Base-by-base conservation (phyloP, 2,329 filamentous ascomycete species). In the Arthroderma sp. region DNA sequence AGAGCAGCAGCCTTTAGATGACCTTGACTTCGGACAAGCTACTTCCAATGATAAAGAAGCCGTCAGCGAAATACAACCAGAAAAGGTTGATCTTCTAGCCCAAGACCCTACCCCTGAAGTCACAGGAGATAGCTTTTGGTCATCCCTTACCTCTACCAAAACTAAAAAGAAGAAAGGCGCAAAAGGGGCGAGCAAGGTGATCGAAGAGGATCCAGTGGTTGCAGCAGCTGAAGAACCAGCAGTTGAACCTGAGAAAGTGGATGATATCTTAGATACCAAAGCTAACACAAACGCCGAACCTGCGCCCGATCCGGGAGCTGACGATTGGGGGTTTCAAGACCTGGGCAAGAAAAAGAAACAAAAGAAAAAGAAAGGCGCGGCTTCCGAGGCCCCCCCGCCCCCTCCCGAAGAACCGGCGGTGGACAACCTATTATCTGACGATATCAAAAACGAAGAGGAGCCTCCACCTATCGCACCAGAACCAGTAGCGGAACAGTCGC, bases 161-260 rank as follows among this genome's bases (percentile, higher is more conserved):
- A 49, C 51, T 40, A 58, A 61, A 47, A 60, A 62, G 48, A 68
- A 66, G 53, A 73, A 75, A 58, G 66, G 66, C 45, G 70, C 68
- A 50, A 74, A 75, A 58, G 66, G 66, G 11, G 28, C 40, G 4
- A 33, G 40, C 36, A 42, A 42, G 40, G 40, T 27, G n/a, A 30
- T n/a, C 33, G 43, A 44, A 32, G 36, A 44, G 22, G 36, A 36
- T 33, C 36, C 36, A 3, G 28, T 37, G 5, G 28, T 30, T 5
- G 28, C 11, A 7, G 37, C 15, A 5, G 37, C 37, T 27, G 34
- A 43, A 30, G 41, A 36, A n/a, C 41, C 41, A 29, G 32, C 8
- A 11, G 28, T 11, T 29, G 31, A n/a, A 8, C 36, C 41, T 10
- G 32, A 9, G 32, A 9, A 9, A 11, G 32, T 9, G 32, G 32